These are phyloP conservation scores for Pythium myriotylum DNA, from an alignment of 352 stramenopile genomes.

Conservation along the genomic window DNA sequence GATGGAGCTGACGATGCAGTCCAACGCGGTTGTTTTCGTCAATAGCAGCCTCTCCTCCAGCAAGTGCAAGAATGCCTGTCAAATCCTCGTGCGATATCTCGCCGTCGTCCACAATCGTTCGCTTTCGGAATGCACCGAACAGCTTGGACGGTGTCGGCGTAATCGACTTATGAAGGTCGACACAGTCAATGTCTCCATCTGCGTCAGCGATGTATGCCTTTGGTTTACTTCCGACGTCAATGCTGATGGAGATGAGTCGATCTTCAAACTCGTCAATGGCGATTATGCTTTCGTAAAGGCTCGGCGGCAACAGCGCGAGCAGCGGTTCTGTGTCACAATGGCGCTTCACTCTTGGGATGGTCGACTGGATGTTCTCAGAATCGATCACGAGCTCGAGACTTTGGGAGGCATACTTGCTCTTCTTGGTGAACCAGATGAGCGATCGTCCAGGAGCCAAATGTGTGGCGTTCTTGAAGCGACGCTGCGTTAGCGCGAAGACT, in stretches of 20 bases:
- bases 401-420: neutral
- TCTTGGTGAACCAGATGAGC: constrained; percentile 13
- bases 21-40: constrained; percentile 76
- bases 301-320: constrained; percentile 22
- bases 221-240: constrained; percentile 16
- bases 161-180: constrained; percentile 14
- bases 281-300: constrained; percentile 8
- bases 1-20: constrained; percentile 71
- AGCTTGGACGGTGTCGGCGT: constrained; percentile 29
- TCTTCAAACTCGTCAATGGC: constrained; percentile 16
- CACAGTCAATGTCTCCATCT: constrained; percentile 6
- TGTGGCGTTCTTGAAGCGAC: neutral
- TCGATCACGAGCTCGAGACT: constrained; percentile 14
- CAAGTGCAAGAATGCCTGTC: constrained; percentile 41
- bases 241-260: constrained; percentile 7
- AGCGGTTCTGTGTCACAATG: constrained; percentile 20
- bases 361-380: neutral
- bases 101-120: constrained; percentile 28
- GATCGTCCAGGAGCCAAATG: neutral
- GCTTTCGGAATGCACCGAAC: constrained; percentile 28
- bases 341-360: neutral
- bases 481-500: neutral
- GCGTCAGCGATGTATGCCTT: constrained; percentile 5
- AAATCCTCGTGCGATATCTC: constrained; percentile 43
- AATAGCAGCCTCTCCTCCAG: constrained; percentile 56